phyloP scores from a whole-genome alignment of 2,329 filamentous ascomycete species.

The Colletotrichum liriopes region DNA sequence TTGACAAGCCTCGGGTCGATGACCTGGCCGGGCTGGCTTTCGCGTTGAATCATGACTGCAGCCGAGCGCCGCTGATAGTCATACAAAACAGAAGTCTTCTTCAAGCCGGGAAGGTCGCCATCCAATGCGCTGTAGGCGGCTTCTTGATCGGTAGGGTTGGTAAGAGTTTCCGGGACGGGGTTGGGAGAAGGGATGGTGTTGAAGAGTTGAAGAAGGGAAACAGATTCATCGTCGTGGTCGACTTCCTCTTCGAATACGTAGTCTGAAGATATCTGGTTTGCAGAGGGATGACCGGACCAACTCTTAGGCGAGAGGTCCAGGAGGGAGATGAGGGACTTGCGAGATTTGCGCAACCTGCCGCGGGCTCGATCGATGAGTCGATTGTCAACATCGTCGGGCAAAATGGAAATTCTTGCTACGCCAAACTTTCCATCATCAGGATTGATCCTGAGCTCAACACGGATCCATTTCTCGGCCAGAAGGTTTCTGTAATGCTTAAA shows the following conservation, averaged over 20 bases:
- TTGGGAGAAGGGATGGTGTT: slow-evolving; percentile 80
- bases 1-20: slow-evolving; percentile 82
- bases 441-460: slow-evolving; percentile 56
- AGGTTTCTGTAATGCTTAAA: slow-evolving; percentile 51
- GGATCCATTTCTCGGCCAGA: slow-evolving; percentile 59
- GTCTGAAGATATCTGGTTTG: neutral
- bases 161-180: slow-evolving; percentile 66
- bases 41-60: slow-evolving; percentile 87
- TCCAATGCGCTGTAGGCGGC: slow-evolving; percentile 71
- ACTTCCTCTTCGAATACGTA: slow-evolving; percentile 52
- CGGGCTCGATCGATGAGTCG: slow-evolving; percentile 66
- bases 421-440: slow-evolving; percentile 44
- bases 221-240: slow-evolving; percentile 54
- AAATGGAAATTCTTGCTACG: slow-evolving; percentile 70
- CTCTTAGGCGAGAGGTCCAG: slow-evolving; percentile 70
- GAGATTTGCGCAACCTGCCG: slow-evolving; percentile 59
- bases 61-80: slow-evolving; percentile 86
- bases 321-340: slow-evolving; percentile 64
- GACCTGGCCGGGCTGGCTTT: slow-evolving; percentile 74
- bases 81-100: slow-evolving; percentile 73
- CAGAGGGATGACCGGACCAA: slow-evolving; percentile 66
- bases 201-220: slow-evolving; percentile 79
- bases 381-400: slow-evolving; percentile 77
- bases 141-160: slow-evolving; percentile 65
- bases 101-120: slow-evolving; percentile 69